Conservation (phyloP, 805 yeast genomes). For the Candida xyloterini region DNA sequence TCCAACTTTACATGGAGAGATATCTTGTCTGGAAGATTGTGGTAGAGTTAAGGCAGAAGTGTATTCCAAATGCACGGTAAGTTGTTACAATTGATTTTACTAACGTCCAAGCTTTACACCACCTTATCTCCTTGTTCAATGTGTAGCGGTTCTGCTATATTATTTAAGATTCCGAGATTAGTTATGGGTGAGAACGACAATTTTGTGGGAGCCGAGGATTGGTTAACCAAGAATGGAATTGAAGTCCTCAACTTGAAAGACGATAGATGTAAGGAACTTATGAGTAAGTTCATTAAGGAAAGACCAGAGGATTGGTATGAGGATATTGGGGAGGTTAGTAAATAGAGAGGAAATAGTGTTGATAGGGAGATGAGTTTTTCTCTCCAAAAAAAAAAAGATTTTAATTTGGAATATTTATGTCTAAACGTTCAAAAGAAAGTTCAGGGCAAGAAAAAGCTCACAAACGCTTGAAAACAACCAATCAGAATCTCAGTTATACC, state of each 20-base stretch:
- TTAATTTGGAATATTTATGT: slow-evolving; percentile 1
- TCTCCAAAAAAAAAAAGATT: neutral
- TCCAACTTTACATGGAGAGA: slow-evolving; percentile 90
- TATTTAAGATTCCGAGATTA: slow-evolving; percentile 84
- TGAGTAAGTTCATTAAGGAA: slow-evolving; percentile 75
- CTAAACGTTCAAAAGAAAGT: slow-evolving; percentile 3
- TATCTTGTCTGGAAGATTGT: slow-evolving; percentile 82
- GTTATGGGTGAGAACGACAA: slow-evolving; percentile 88
- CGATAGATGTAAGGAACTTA: slow-evolving; percentile 61
- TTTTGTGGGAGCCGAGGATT: slow-evolving; percentile 80
- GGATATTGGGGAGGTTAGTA: slow-evolving; percentile 57
- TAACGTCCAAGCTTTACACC: slow-evolving; percentile 57
- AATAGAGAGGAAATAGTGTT: neutral
- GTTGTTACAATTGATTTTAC: slow-evolving; percentile 13
- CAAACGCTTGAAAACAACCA: slow-evolving; percentile 5
- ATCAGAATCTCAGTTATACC: slow-evolving; percentile 35
- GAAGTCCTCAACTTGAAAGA: slow-evolving; percentile 64
- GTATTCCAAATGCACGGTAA: slow-evolving; percentile 73
- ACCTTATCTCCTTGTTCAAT: slow-evolving; percentile 90
- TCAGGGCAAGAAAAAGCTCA: neutral
- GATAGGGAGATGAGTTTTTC: neutral
- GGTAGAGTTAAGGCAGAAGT: slow-evolving; percentile 80
- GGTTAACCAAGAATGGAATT: slow-evolving; percentile 63
- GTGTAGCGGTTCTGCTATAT: slow-evolving; percentile 91
- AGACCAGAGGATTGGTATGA: slow-evolving; percentile 79